These are phyloP conservation scores for Nakaseomyces nivariensis DNA, from an alignment of 1,139 yeast species.

Conservation along the genomic window DNA sequence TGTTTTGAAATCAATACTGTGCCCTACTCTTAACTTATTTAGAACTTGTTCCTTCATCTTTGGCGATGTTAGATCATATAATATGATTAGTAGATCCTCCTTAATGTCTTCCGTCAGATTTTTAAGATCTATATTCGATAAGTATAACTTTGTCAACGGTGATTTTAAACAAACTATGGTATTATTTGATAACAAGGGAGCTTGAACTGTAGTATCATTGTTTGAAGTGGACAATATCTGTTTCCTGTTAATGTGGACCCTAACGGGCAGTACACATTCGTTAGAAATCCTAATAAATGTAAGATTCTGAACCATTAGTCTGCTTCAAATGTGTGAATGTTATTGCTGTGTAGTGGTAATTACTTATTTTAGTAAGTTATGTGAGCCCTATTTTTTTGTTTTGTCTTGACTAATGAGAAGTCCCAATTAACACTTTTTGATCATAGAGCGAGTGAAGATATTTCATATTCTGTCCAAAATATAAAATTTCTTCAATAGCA, in stretches of 20 bases:
- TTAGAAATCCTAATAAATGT: conserved; percentile 20
- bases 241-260: conserved; percentile 26
- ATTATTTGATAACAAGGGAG: conserved; percentile 28
- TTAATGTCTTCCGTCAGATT: conserved; percentile 20
- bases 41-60: conserved; percentile 13
- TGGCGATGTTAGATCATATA: conserved; percentile 25
- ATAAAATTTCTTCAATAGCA: not conserved
- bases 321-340: too few species aligned
- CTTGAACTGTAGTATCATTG: conserved; percentile 19
- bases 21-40: conserved; percentile 23
- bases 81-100: conserved; percentile 20
- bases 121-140: conserved; percentile 25
- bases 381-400: conserved; percentile 2
- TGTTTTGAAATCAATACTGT: conserved; percentile 16
- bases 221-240: conserved; percentile 15
- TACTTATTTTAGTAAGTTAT: too few species aligned
- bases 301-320: conserved; percentile 15
- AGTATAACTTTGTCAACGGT: conserved; percentile 21
- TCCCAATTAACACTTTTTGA: too few species aligned
- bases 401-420: not conserved
- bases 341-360: too few species aligned
- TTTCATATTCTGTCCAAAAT: not conserved
- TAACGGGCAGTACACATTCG: conserved; percentile 18
- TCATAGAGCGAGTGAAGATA: not conserved
- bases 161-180: conserved; percentile 27